Evolutionary conservation across 305 asterid species (phyloP), one percentile per base, ranked within the genome.

Genomic region (Fraxinus albicans): DNA sequence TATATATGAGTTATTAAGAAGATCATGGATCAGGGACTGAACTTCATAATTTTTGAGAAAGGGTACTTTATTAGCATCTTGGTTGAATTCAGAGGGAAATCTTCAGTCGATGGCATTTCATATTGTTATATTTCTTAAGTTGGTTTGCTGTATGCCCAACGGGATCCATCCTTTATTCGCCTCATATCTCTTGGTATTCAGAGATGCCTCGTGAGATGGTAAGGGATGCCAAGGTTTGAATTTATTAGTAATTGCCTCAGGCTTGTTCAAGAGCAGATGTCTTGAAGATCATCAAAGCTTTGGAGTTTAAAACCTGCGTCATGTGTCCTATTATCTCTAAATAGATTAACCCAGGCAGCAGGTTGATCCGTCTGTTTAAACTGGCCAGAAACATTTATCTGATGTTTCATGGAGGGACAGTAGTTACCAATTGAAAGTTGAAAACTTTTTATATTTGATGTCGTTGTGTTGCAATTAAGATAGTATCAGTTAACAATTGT

Each of bases 191-290:
- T 94, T 85, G 99, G 97, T 21, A 89, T 94, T 79, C 88, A 91
- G 88, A 93, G 99, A 91, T 96, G 99, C 88, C 92, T 96, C 40
- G 95, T 93, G 76, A 91, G 99, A 93, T 94, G 98, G 97, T 94
- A 89, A 85, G 95, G 83, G 21, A 73, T 86, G 77, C 74, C 77
- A 50, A 79, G 86, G 55, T 78, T 5, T 36, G 35, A 10, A 69
- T 76, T 44, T 27, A 38, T 77, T 82, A 65, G 36, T 19, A 75
- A 83, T 69, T 91, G 78, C 60, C 87, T 85, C 93, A 95, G 98
- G 99, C 94, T 94, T 86, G 97, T 93, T 82, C 96, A 96, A 86
- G 93, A 92, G 88, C 88, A 83, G 83, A 78, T 93, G 44, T 38
- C 44, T 38, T 38, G 44, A 38, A 8, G 12, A 38, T 38, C 44